Evolutionary conservation across 805 yeast genomes (phyloP), one percentile per base, ranked within the genome.

Genomic region (Suhomyces faveliae): DNA sequence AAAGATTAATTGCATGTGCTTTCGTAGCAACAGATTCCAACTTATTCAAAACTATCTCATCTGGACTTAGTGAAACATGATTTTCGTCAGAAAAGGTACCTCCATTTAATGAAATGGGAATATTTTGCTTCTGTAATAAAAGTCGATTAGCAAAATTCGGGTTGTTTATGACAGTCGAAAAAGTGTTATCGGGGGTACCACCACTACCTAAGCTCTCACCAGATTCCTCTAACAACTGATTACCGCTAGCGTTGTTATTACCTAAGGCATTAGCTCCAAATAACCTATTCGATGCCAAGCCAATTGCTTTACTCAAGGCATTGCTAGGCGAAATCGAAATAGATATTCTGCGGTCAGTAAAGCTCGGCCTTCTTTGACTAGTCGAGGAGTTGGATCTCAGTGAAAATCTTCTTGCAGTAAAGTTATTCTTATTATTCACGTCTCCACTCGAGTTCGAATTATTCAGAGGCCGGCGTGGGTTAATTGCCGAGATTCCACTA

Each of bases 241-340:
- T 49, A 27, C 48, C 46, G 24, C 23, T 42, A 29, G 27, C 29
- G 22, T 49, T 15, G 10, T 50, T 45, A 3, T 50, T 41, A 37
- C 48, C 38, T 4, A 11, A 17, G 21, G 19, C 6, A 9, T 17
- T 33, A 24, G 47, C 51, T 4, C 96, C 96, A 68, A 91, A 90
- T 29, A 92, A 71, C 53, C 96, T 79, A 43, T 90, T 87, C 0
- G 96, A 86, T 0, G 97, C 96, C 63, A 89, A 78, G 6, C 89
- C 88, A 46, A 92, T 71, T 0, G 97, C 98, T 57, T 85, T 85
- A 1, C 91, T 85, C 48, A 94, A 77, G 0, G 98, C 97, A 64
- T 84, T 89, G 0, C 96, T 82, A 8, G 97, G 96, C 19, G 84
- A 78, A 30, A 86, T 81, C 0, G 89, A 80, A 27, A 85, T 80